phyloP scores from a whole-genome alignment of 257 asterid species.

The Ilex asprella region DNA sequence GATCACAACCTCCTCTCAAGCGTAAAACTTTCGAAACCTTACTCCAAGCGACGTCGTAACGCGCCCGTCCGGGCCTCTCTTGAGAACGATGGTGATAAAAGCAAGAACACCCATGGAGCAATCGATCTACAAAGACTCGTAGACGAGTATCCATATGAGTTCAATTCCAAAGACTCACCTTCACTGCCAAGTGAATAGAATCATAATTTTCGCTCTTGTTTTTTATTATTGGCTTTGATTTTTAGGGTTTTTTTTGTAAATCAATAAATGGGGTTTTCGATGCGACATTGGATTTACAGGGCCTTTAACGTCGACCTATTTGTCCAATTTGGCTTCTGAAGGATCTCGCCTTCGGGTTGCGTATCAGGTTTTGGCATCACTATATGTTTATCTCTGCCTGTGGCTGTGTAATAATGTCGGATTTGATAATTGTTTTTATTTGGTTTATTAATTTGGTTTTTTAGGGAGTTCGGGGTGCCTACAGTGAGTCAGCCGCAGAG shows the following conservation, averaged over 20 bases:
- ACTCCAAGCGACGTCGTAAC: slow-evolving; percentile 32
- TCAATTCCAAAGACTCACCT: slow-evolving; percentile 50
- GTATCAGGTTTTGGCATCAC: slow-evolving; percentile 58
- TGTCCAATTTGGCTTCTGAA: slow-evolving; percentile 58
- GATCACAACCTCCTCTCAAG: slow-evolving; percentile 17
- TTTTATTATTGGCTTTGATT: background rate
- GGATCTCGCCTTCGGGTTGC: slow-evolving; percentile 96
- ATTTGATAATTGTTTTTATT: background rate
- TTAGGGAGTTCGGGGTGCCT: slow-evolving; percentile 94
- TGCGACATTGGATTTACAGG: background rate
- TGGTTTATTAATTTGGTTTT: background rate
- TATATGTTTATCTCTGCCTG: background rate
- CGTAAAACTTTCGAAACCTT: background rate
- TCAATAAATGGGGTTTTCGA: background rate
- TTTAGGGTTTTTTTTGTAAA: background rate
- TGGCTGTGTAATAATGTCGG: too few species aligned
- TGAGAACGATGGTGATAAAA: slow-evolving; percentile 6
- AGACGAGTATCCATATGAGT: slow-evolving; percentile 39
- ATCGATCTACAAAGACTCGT: slow-evolving; percentile 45
- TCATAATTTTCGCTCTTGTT: background rate
- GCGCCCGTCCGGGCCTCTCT: slow-evolving; percentile 26
- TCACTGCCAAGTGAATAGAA: slow-evolving; percentile 61
- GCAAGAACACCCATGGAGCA: slow-evolving; percentile 32
- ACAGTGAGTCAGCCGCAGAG: slow-evolving; percentile 92
- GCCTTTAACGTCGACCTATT: slow-evolving; percentile 78